A percentile compares a stretch with the other conserved stretches of the same genome.
Conservation (phyloP, 2,329 filamentous ascomycete genomes). For the Corynespora cassiicola region DNA sequence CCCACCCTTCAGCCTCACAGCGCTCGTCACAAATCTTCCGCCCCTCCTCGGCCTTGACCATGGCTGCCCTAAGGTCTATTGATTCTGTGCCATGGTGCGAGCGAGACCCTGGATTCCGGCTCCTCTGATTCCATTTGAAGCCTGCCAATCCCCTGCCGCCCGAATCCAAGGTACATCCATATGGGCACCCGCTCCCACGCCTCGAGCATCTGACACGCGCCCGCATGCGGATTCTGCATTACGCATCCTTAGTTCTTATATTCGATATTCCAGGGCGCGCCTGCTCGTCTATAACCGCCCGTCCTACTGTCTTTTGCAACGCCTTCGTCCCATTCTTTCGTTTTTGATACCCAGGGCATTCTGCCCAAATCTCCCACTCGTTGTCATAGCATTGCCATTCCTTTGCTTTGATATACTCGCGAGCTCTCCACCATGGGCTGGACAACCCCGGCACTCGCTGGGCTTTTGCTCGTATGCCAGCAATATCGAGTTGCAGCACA, state of each 20-base stretch:
- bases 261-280: no score
- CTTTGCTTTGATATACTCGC: background rate
- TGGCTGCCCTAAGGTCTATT: constrained; percentile 9
- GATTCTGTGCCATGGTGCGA: constrained; percentile 7
- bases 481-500: constrained; percentile 45
- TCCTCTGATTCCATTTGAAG: background rate
- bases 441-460: constrained; percentile 6
- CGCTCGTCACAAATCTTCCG: constrained; percentile 2
- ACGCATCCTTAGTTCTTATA: no score
- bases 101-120: background rate
- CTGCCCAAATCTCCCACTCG: no score
- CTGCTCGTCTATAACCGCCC: background rate
- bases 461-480: constrained; percentile 13
- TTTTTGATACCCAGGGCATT: constrained; percentile 1
- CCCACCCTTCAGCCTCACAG: constrained; percentile 14
- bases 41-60: constrained; percentile 3
- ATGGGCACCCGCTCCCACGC: background rate
- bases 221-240: no score
- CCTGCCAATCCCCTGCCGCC: constrained; percentile 4
- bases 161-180: background rate
- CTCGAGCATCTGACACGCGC: background rate
- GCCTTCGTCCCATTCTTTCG: constrained; percentile 1
- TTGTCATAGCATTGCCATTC: background rate
- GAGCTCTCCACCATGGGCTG: constrained; percentile 15
- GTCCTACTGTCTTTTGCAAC: background rate